Percentiles rank a stretch among this genome's conserved stretches.
These are phyloP conservation scores for Crithidia expoeki DNA, from an alignment of 208 protist genomes.

Conservation along the genomic window DNA sequence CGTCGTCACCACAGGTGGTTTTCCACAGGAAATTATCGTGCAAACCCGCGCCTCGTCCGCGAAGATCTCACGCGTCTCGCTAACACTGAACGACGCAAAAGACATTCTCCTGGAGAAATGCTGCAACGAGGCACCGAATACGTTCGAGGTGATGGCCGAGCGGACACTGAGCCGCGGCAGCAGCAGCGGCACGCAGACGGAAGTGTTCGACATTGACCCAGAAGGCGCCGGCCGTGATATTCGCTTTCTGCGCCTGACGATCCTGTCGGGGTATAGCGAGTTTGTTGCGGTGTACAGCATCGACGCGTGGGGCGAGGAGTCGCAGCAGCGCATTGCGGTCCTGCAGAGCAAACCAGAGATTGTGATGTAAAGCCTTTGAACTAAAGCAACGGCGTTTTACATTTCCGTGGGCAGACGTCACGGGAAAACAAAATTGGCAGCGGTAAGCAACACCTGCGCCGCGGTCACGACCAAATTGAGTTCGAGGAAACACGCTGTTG, in stretches of 20 bases:
- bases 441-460: too few species aligned
- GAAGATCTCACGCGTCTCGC: constrained; percentile 49
- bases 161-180: constrained; percentile 52
- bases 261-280: constrained; percentile 80
- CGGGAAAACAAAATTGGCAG: too few species aligned
- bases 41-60: constrained; percentile 61
- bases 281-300: constrained; percentile 80
- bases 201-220: constrained; percentile 66
- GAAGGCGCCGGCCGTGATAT: constrained; percentile 58
- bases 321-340: constrained; percentile 83
- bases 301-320: constrained; percentile 78
- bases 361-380: constrained; percentile 65
- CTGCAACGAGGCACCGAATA: constrained; percentile 20
- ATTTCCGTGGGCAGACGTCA: too few species aligned
- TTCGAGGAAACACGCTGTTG: neutral
- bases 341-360: constrained; percentile 81
- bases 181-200: constrained; percentile 44
- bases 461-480: too few species aligned
- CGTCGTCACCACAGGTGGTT: constrained; percentile 83
- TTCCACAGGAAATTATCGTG: constrained; percentile 84
- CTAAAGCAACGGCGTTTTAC: too few species aligned
- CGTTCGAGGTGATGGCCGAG: constrained; percentile 58
- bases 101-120: constrained; percentile 65
- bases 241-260: constrained; percentile 53
- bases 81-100: constrained; percentile 80